phyloP scores from a whole-genome alignment of 352 stramenopile species.

The Phytophthora hybrid region DNA sequence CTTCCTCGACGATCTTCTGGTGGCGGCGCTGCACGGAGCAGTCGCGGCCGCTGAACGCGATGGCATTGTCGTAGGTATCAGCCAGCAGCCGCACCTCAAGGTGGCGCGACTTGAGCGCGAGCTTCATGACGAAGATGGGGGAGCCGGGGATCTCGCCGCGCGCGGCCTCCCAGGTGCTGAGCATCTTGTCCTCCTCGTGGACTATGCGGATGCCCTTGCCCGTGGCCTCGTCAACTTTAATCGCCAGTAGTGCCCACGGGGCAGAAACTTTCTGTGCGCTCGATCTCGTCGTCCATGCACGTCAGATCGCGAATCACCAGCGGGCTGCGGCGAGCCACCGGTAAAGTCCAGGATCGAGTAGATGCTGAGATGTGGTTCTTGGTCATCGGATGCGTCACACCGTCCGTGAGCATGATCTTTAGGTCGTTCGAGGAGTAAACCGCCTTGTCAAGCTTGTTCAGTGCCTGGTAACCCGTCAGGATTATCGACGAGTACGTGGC shows the following conservation, averaged over 20 bases:
- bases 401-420: constrained; percentile 99
- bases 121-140: constrained; percentile 99
- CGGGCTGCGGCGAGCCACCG: constrained; percentile 84
- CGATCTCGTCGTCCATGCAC: constrained; percentile 84
- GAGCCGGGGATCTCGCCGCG: constrained; percentile 98
- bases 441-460: constrained; percentile 99
- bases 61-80: constrained; percentile 98
- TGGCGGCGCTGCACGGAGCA: constrained; percentile 99
- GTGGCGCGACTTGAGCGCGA: constrained; percentile 97
- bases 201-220: constrained; percentile 99
- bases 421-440: constrained; percentile 99
- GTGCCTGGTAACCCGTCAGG: constrained; percentile 99
- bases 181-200: constrained; percentile 91
- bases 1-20: constrained; percentile 99
- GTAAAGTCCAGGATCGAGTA: constrained; percentile 97
- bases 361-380: no score
- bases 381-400: constrained; percentile 97
- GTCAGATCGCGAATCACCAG: constrained; percentile 89
- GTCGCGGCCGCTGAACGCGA: constrained; percentile 99
- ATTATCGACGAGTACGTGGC: constrained; percentile 98
- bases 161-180: constrained; percentile 96
- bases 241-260: constrained; percentile 92
- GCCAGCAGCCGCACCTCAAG: constrained; percentile 99
- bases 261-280: constrained; percentile 91
- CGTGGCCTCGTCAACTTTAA: constrained; percentile 74